Conservation (phyloP, 192 early-diverging fungal genomes). For the Linnemannia zychae region DNA sequence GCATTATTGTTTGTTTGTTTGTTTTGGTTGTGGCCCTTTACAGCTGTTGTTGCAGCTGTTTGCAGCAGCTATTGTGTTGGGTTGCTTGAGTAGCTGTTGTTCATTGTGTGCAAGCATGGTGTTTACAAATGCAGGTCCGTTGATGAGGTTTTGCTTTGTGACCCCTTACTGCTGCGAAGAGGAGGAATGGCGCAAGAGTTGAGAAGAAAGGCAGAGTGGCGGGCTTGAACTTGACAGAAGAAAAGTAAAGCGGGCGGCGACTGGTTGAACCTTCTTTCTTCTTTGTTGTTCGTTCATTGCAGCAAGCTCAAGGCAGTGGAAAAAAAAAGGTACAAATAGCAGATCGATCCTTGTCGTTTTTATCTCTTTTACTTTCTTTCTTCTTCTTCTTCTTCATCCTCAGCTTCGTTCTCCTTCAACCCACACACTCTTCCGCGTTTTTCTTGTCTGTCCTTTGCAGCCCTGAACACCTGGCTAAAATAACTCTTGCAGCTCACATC, state of each 20-base stretch:
- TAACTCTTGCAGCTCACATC: too few species aligned
- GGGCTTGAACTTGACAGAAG: too few species aligned
- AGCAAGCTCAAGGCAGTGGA: too few species aligned
- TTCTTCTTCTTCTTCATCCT: constrained; percentile 1
- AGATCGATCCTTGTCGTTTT: neutral
- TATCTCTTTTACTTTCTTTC: neutral
- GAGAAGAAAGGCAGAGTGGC: neutral
- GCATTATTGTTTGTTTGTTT: neutral
- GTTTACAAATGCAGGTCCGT: too few species aligned
- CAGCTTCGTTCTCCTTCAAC: neutral
- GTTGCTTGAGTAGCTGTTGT: neutral
- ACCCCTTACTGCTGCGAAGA: neutral
- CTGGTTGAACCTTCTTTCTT: constrained; percentile 7
- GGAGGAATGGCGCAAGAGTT: neutral
- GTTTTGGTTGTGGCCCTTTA: neutral
- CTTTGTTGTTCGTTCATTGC: too few species aligned
- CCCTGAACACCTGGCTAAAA: too few species aligned
- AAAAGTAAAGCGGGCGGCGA: neutral
- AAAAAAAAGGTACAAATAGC: constrained; percentile 3
- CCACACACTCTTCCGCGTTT: too few species aligned
- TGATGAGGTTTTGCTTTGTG: neutral
- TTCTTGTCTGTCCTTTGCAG: too few species aligned
- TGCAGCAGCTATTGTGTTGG: too few species aligned
- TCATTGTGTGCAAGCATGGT: too few species aligned
- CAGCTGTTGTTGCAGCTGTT: neutral